Percentiles rank a stretch among this genome's conserved stretches.
These are phyloP conservation scores for Colletotrichum ledebouriae DNA, from an alignment of 2,329 filamentous ascomycete species.

Conservation along the genomic window DNA sequence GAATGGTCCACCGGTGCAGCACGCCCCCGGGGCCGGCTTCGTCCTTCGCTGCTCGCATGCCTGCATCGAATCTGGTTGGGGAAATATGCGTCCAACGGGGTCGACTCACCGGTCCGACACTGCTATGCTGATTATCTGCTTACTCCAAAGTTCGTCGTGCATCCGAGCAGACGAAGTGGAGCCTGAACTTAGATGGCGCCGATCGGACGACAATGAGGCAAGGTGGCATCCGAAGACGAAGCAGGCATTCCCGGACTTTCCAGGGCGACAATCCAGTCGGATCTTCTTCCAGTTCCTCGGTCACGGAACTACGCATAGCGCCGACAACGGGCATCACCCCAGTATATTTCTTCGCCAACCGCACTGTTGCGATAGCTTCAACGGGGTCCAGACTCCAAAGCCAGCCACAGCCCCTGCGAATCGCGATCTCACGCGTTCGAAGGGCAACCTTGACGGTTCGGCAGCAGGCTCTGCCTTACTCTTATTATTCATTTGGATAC, in stretches of 20 bases:
- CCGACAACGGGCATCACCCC: conserved; percentile 38
- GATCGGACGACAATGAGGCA: conserved; percentile 37
- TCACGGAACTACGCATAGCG: conserved; percentile 30
- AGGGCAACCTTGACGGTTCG: conserved; percentile 22
- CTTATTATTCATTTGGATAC: conserved; percentile 25
- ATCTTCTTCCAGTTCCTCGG: conserved; percentile 29
- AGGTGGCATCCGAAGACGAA: conserved; percentile 28
- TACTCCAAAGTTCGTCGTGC: background rate
- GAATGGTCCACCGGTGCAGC: conserved; percentile 27
- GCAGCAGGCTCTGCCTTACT: conserved; percentile 32
- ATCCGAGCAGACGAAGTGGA: background rate
- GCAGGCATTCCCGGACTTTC: conserved; percentile 27
- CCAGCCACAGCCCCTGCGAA: background rate
- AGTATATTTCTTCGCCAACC: background rate
- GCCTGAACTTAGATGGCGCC: conserved; percentile 12
- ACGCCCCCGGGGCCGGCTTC: background rate
- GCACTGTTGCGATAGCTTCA: too few species aligned
- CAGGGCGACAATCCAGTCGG: conserved; percentile 25
- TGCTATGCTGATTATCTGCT: background rate
- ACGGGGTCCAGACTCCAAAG: too few species aligned
- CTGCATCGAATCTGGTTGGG: conserved; percentile 15
- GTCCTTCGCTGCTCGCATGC: conserved; percentile 17
- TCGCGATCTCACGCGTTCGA: background rate
- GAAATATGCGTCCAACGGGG: background rate
- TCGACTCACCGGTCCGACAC: background rate